A percentile compares a stretch with the other conserved stretches of the same genome.
Conservation (phyloP, 2,329 filamentous ascomycete species). For the Fusarium zealandicum region DNA sequence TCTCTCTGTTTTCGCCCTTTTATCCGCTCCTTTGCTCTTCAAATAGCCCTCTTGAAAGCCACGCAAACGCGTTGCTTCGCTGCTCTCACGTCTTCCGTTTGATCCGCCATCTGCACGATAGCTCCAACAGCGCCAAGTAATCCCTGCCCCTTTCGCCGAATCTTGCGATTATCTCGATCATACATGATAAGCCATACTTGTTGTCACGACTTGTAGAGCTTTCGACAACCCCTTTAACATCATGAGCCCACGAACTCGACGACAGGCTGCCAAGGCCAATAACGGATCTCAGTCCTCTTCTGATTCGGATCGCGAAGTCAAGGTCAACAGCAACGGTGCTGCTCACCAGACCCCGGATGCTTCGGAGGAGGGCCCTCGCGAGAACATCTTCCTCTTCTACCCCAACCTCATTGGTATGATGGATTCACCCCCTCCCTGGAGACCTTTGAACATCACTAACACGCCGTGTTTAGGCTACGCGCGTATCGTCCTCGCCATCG, state of each 20-base stretch:
- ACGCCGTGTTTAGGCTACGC: slow-evolving; percentile 66
- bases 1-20: slow-evolving; percentile 28
- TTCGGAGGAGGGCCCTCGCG: slow-evolving; percentile 52
- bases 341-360: slow-evolving; percentile 46
- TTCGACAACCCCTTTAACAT: slow-evolving; percentile 19
- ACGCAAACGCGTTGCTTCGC: slow-evolving; percentile 4
- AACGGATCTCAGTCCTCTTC: slow-evolving; percentile 38
- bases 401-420: slow-evolving; percentile 80
- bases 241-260: slow-evolving; percentile 52
- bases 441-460: slow-evolving; percentile 19
- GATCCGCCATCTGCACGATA: slow-evolving; percentile 9
- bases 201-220: slow-evolving; percentile 25
- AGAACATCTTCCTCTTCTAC: slow-evolving; percentile 84
- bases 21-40: slow-evolving; percentile 41
- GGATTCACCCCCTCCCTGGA: not conserved
- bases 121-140: slow-evolving; percentile 32
- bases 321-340: slow-evolving; percentile 55
- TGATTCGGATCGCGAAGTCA: slow-evolving; percentile 41
- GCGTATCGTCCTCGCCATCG: slow-evolving; percentile 81
- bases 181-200: slow-evolving; percentile 37
- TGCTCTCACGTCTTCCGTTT: not conserved
- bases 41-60: not conserved
- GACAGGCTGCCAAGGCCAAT: slow-evolving; percentile 48
- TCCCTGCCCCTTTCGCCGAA: slow-evolving; percentile 38
- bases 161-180: slow-evolving; percentile 35